These are phyloP conservation scores for Blastocystis sp. DNA, from an alignment of 352 stramenopile genomes.

Conservation along the genomic window DNA sequence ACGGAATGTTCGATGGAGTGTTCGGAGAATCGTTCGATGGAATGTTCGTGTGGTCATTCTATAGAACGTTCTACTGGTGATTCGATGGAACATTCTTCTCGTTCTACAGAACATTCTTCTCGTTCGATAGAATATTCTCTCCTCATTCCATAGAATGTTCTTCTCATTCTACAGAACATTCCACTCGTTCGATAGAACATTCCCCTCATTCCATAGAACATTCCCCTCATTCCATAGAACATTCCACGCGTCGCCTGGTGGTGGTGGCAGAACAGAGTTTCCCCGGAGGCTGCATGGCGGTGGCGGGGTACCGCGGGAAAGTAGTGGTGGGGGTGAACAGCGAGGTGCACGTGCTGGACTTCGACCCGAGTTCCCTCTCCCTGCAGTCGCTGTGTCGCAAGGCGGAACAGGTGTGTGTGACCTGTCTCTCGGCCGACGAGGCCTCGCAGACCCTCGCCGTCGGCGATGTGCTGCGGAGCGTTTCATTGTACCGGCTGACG, in stretches of 20 bases:
- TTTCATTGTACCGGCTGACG: not conserved
- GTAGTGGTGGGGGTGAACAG: not conserved
- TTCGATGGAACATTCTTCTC: too few relatives aligned
- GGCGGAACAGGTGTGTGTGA: not conserved
- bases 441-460: not conserved
- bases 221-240: too few relatives aligned
- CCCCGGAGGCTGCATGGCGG: not conserved
- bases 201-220: too few relatives aligned
- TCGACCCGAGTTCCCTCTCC: not conserved
- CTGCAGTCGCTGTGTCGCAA: not conserved
- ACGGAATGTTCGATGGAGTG: too few relatives aligned
- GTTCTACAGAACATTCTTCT: too few relatives aligned
- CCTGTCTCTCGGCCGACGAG: not conserved
- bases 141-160: too few relatives aligned
- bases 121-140: too few relatives aligned
- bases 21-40: too few relatives aligned
- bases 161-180: too few relatives aligned
- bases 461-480: not conserved
- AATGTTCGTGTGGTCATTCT: too few relatives aligned
- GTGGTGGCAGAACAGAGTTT: not conserved
- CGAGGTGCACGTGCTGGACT: slow-evolving; percentile 29
- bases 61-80: too few relatives aligned
- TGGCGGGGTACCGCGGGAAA: not conserved
- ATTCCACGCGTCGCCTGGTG: not conserved
- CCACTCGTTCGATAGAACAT: too few relatives aligned